Base-by-base conservation (phyloP, 2,329 filamentous ascomycete species). In the Cytospora paraplurivora region DNA sequence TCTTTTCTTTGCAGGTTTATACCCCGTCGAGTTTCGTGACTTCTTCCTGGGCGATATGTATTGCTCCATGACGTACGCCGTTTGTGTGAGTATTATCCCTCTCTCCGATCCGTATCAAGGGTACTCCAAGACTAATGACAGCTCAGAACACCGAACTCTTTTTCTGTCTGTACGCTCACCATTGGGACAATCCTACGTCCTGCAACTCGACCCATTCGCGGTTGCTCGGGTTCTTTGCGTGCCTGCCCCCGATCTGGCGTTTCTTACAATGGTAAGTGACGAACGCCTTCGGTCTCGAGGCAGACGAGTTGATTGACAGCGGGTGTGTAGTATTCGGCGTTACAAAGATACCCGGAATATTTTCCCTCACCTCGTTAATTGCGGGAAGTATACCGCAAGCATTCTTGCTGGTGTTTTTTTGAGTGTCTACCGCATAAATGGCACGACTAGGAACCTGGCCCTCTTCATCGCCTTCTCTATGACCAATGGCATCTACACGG, bases 11-110 rank as follows among this genome's bases (percentile, higher is more conserved):
- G 92, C 94, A 15, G 93, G 93, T 4, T 74, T 96, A 21, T 97
- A 96, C 71, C 92, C 92, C 1, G 95, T 99, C 56, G 94, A 98
- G 74, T 99, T 98, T 74, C 87, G 93, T 63, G 95, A 99, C 76
- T 98, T 99, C 78, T 98, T 97, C 76, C 83, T 98, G 0, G 95
- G 95, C 59, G 95, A 99, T 74, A 97, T 98, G 82, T 97, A 96
- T 76, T 98, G 94, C 76, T 98, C 95, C 3, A 81, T 96, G 62
- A 96, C 93, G 7, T 99, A 99, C 75, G 85, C 89, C 17, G 91
- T 92, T 76, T 89, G 91, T 66, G 91, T 94, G 82, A 79, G 90
- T 85, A 7, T 27, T 2, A 27, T 3, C 27, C 2, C 33, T 17
- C 10, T 3, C 17, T 5, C 4, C 32, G 6, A 6, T 3, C n/a